Base-by-base conservation (phyloP, 352 stramenopile species). In the Thalassiosira mediterranea region DNA sequence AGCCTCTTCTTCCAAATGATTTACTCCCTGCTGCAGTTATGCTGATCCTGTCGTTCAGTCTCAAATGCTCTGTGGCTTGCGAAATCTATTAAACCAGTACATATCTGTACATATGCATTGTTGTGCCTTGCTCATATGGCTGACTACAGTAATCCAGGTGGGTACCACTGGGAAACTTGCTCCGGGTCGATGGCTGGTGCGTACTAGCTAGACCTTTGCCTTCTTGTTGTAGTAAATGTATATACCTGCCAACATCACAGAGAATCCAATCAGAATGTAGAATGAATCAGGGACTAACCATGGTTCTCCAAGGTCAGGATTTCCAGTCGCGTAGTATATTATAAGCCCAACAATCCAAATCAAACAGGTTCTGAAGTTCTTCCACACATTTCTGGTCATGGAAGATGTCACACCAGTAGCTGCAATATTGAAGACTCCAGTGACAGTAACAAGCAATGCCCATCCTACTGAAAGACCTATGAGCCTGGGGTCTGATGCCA, bases 301-400 rank as follows among this genome's bases (percentile, higher is more conserved):
- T 23, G 32, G 21, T 53, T 84, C 76, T 28, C 76, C 76, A 1
- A 84, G 34, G 15, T 65, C 34, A 13, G 29, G 21, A 54, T 68
- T 65, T 25, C 70, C 59, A 7, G 62, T 53, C 11, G 28, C 17
- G 32, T 84, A 81, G 37, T 57, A 84, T 2, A 83, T 38, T 7
- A 69, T 48, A 17, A 83, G 53, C 28, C 60, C 75, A 3, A 80
- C 29, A 0, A 76, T 62, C 75, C 75, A 83, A 34, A 83, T 59
- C 23, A 80, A 37, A 28, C 64, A 62, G 25, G 58, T 72, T 37
- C 75, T 49, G 13, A 64, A 66, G 34, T 80, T 75, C 52, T 83
- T 83, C 68, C 68, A 83, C 4, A 80, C 53, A 64, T 83, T 83
- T 48, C 70, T 32, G 15, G 75, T 83, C 70, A 83, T 80, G 28